Base-by-base conservation (phyloP, 345 rosid genomes). In the Limnanthes douglasii region DNA sequence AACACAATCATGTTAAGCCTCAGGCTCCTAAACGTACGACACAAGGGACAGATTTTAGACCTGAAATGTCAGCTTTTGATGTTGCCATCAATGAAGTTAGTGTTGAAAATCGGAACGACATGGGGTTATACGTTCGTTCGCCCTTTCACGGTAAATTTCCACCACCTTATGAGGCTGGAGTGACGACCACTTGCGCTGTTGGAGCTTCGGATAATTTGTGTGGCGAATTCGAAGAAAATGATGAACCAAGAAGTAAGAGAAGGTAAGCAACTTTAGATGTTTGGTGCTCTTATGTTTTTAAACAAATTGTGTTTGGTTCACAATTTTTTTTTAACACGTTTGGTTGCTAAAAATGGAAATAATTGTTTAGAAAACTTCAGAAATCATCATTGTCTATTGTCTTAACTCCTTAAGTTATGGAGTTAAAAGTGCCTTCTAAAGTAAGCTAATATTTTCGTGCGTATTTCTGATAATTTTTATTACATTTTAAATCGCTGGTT, bases 1-100 rank as follows among this genome's bases (percentile, higher is more conserved):
- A 81, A 32, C 99, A 92, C 53, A 81, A 62, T 39, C 99, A 92
- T 51, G 41, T 59, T 6, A 92, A 85, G 56, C 94, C 96, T 18
- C 81, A 74, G 37, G 77, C 79, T 0, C 79, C 74, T 1, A 84
- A 73, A 23, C 73, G n/a, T n/a, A n/a, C n/a, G n/a, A n/a, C n/a
- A n/a, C n/a, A n/a, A n/a, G n/a, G n/a, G n/a, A n/a, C n/a, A n/a
- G n/a, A n/a, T n/a, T n/a, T n/a, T n/a, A n/a, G n/a, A n/a, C n/a
- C n/a, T n/a, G n/a, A n/a, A n/a, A n/a, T n/a, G n/a, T n/a, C n/a
- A n/a, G n/a, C n/a, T n/a, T n/a, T n/a, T n/a, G n/a, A n/a, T n/a
- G n/a, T n/a, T n/a, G n/a, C n/a, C n/a, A n/a, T n/a, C n/a, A n/a
- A n/a, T n/a, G n/a, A n/a, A n/a, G n/a, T n/a, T n/a, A n/a, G n/a